These are phyloP conservation scores for Aspergillus udagawae DNA, from an alignment of 2,329 filamentous ascomycete species.

Conservation along the genomic window DNA sequence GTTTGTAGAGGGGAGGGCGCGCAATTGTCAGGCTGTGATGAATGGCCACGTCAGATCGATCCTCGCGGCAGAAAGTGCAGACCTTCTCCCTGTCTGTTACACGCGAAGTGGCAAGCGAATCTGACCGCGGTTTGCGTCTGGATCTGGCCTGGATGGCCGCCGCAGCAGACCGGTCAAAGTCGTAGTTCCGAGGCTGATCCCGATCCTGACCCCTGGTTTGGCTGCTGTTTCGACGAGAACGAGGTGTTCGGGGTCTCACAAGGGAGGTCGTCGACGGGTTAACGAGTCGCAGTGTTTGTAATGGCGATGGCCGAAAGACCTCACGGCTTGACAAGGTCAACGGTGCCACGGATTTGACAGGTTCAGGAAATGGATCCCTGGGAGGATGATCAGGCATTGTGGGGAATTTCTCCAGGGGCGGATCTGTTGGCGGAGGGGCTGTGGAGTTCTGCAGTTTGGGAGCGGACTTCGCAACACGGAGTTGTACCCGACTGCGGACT, in stretches of 20 bases:
- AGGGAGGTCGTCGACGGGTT: slow-evolving; percentile 35
- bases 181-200: slow-evolving; percentile 17
- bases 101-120: slow-evolving; percentile 21
- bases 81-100: slow-evolving; percentile 25
- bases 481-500: slow-evolving; percentile 37
- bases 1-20: slow-evolving; percentile 20
- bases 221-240: slow-evolving; percentile 22
- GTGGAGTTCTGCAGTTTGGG: slow-evolving; percentile 28
- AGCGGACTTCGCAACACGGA: slow-evolving; percentile 36
- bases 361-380: slow-evolving; percentile 14
- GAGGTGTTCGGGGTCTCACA: slow-evolving; percentile 20
- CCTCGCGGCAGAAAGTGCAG: slow-evolving; percentile 29
- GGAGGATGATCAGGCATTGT: slow-evolving; percentile 24
- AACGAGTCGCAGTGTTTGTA: slow-evolving; percentile 34
- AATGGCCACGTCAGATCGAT: slow-evolving; percentile 22
- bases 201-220: background rate
- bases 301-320: slow-evolving; percentile 18
- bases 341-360: slow-evolving; percentile 12
- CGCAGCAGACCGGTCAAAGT: slow-evolving; percentile 33
- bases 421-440: slow-evolving; percentile 14
- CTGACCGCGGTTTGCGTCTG: slow-evolving; percentile 28
- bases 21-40: slow-evolving; percentile 17
- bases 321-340: slow-evolving; percentile 22
- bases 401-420: slow-evolving; percentile 25
- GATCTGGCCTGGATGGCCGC: slow-evolving; percentile 35